Evolutionary conservation across 148 eudicot genomes (phyloP).

Genomic region (Suaeda aralocaspica): DNA sequence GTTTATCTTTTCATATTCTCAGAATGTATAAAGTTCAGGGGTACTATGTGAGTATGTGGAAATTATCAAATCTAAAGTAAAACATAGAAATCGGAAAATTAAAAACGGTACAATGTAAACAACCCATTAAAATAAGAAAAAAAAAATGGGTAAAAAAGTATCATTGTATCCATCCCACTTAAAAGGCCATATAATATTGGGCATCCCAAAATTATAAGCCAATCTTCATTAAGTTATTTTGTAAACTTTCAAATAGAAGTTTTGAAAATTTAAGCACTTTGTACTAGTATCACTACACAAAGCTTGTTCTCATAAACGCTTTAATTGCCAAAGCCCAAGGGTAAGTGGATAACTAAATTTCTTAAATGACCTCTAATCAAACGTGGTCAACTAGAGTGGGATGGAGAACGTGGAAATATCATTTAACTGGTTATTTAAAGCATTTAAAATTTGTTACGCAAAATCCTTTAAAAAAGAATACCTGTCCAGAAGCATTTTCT

Average conservation of each 20-base stretch:
- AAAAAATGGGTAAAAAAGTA: too few species aligned
- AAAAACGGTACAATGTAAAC: too few species aligned
- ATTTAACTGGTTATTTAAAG: background rate
- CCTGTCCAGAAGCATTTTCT: constrained; percentile 47
- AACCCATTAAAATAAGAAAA: too few species aligned
- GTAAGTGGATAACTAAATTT: background rate
- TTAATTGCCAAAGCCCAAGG: background rate
- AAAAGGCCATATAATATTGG: background rate
- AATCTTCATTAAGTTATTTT: background rate
- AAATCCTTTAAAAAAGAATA: constrained; percentile 12
- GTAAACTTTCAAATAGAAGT: background rate
- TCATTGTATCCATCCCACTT: background rate
- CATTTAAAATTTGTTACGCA: background rate
- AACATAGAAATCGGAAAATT: too few species aligned
- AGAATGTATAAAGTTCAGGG: too few species aligned
- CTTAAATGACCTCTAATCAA: background rate
- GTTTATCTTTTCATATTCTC: too few species aligned
- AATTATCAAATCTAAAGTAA: too few species aligned
- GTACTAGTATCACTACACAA: background rate
- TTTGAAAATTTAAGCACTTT: too few species aligned
- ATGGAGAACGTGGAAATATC: background rate
- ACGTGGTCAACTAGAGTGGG: background rate
- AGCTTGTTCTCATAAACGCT: background rate
- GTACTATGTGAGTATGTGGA: too few species aligned
- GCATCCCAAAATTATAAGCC: background rate